Conservation (phyloP, 345 rosid species). For the Reutealis trisperma region DNA sequence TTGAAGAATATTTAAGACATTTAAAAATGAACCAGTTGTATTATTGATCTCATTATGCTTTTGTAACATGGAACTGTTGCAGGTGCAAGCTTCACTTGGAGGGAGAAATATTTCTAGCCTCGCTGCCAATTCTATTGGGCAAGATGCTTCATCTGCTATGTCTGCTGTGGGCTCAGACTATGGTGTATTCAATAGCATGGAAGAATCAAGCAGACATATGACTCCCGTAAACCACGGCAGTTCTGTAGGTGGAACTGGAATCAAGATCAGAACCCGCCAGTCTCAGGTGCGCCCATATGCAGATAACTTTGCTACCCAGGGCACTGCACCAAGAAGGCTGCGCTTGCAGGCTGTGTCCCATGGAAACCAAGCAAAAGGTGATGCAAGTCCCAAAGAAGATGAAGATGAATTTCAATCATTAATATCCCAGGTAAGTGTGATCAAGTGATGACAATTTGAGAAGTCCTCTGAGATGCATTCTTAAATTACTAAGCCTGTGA, state of each 20-base stretch:
- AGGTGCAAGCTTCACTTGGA: constrained; percentile 37
- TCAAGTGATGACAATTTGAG: not conserved
- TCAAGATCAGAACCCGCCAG: constrained; percentile 50
- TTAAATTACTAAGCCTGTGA: not conserved
- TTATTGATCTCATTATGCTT: constrained; percentile 17
- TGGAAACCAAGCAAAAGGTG: constrained; percentile 17
- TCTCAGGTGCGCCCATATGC: constrained; percentile 33
- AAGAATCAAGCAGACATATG: constrained; percentile 32
- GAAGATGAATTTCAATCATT: constrained; percentile 49
- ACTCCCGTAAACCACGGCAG: constrained; percentile 31
- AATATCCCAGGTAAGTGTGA: constrained; percentile 44
- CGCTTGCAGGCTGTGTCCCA: constrained; percentile 37
- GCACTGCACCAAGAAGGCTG: constrained; percentile 69
- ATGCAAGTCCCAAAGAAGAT: constrained; percentile 26
- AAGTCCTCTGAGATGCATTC: not conserved
- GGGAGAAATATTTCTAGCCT: constrained; percentile 18
- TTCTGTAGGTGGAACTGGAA: constrained; percentile 44
- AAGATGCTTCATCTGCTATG: constrained; percentile 38
- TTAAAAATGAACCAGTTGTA: not conserved
- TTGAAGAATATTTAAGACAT: not conserved
- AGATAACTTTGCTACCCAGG: constrained; percentile 38
- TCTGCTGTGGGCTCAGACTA: constrained; percentile 41
- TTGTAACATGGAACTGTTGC: constrained; percentile 37
- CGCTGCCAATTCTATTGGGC: constrained; percentile 27
- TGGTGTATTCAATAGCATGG: constrained; percentile 31